These are phyloP conservation scores for Eremochloa ophiuroides DNA, from an alignment of 176 grass and related monocot genomes.

Conservation along the genomic window DNA sequence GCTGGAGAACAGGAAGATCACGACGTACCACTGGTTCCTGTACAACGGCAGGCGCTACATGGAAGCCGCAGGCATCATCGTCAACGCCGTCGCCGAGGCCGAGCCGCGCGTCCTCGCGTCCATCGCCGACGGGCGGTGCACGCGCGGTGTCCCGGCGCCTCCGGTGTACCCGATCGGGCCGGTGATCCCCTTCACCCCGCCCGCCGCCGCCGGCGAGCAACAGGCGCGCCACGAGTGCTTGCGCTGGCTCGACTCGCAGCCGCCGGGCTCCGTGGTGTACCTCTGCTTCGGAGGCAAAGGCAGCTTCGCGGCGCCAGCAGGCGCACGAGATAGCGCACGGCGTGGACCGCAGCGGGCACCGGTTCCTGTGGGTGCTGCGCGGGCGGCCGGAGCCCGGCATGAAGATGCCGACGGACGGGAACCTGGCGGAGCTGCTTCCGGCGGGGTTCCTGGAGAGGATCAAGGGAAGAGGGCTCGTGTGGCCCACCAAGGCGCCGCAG, in stretches of 20 bases:
- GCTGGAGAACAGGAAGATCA: slow-evolving; percentile 35
- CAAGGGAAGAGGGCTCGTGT: background rate
- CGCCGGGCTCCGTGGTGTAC: background rate
- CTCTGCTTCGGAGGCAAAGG: background rate
- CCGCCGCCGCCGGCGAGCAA: background rate
- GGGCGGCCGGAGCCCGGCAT: background rate
- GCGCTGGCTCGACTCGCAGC: background rate
- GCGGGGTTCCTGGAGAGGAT: slow-evolving; percentile 10
- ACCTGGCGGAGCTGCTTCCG: background rate
- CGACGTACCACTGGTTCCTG: slow-evolving; percentile 25
- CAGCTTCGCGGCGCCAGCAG: background rate
- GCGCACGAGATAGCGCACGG: background rate
- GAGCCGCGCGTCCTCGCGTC: background rate
- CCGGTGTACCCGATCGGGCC: background rate
- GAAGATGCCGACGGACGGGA: background rate
- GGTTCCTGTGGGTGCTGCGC: background rate
- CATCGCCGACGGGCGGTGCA: background rate
- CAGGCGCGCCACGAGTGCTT: background rate
- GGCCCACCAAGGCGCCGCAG: slow-evolving; percentile 20
- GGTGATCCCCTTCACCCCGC: background rate
- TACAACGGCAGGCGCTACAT: slow-evolving; percentile 12
- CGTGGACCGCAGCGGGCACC: background rate
- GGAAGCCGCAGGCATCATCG: background rate
- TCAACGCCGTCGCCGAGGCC: background rate
- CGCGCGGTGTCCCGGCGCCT: background rate